phyloP scores from a whole-genome alignment of 148 eudicot species.

The Suaeda aralocaspica region DNA sequence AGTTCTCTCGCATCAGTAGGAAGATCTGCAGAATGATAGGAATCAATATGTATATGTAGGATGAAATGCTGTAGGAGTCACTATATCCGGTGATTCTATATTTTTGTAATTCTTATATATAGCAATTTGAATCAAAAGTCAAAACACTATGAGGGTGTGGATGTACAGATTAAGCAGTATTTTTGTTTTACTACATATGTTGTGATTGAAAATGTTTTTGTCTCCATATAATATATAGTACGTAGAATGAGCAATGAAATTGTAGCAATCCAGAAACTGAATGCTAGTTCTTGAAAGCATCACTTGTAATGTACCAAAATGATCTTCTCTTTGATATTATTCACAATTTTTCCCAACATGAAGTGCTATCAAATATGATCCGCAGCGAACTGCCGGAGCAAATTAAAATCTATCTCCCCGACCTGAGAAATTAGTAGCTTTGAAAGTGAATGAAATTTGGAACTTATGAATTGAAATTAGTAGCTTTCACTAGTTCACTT shows the following conservation, averaged over 20 bases:
- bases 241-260: background rate
- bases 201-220: background rate
- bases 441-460: too few species aligned
- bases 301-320: background rate
- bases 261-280: background rate
- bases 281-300: background rate
- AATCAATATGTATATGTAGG: constrained; percentile 9
- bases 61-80: constrained; percentile 10
- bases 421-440: too few species aligned
- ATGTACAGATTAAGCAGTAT: constrained; percentile 30
- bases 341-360: background rate
- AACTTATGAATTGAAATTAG: too few species aligned
- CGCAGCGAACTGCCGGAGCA: too few species aligned
- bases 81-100: constrained; percentile 25
- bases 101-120: constrained; percentile 25
- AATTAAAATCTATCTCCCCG: too few species aligned
- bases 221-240: background rate
- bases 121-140: constrained; percentile 11
- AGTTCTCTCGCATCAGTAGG: constrained; percentile 1
- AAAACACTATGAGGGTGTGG: constrained; percentile 22
- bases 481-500: too few species aligned
- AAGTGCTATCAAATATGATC: too few species aligned
- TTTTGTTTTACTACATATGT: constrained; percentile 11
- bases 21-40: constrained; percentile 16
- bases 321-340: background rate